Evolutionary conservation across 1,284 basidiomycete species (phyloP).

Genomic region (Ganoderma lucidum): DNA sequence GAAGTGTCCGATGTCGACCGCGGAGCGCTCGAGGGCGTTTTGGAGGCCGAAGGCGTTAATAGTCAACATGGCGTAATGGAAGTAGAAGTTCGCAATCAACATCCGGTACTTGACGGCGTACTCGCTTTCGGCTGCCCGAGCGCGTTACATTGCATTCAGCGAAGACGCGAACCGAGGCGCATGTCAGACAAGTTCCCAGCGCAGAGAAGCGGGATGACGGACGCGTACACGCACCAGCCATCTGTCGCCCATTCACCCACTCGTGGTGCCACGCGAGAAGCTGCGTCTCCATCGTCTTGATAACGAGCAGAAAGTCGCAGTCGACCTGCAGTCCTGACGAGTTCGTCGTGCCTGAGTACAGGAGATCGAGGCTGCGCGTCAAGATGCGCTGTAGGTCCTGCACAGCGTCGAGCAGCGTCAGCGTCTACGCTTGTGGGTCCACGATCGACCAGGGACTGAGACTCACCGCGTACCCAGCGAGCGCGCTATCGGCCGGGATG

Average conservation of each 20-base stretch:
- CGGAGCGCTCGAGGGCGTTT: slow-evolving; percentile 83
- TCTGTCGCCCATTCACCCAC: slow-evolving; percentile 54
- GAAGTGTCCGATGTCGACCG: slow-evolving; percentile 85
- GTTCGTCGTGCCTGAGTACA: slow-evolving; percentile 87
- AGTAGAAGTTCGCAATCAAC: slow-evolving; percentile 78
- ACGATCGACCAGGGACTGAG: slow-evolving; percentile 27
- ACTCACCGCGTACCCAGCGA: slow-evolving; percentile 77
- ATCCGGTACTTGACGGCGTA: slow-evolving; percentile 53
- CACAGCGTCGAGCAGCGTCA: slow-evolving; percentile 20
- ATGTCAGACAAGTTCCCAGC: slow-evolving; percentile 18
- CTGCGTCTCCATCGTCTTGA: slow-evolving; percentile 88
- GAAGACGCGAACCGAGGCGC: slow-evolving; percentile 4
- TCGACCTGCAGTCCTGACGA: slow-evolving; percentile 88
- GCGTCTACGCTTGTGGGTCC: slow-evolving; percentile 24
- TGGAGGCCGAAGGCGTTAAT: slow-evolving; percentile 96
- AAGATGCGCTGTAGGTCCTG: slow-evolving; percentile 89
- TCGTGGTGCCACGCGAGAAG: slow-evolving; percentile 73
- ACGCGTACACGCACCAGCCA: slow-evolving; percentile 16
- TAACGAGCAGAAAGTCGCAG: slow-evolving; percentile 86
- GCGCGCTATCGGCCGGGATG: slow-evolving; percentile 66
- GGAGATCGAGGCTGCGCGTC: slow-evolving; percentile 87
- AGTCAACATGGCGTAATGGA: slow-evolving; percentile 85
- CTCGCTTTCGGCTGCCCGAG: slow-evolving; percentile 34
- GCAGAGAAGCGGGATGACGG: background rate
- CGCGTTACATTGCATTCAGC: slow-evolving; percentile 8